Evolutionary conservation across 768 basidiomycete genomes (phyloP).

Genomic region (Hortiboletus flavorubellus): DNA sequence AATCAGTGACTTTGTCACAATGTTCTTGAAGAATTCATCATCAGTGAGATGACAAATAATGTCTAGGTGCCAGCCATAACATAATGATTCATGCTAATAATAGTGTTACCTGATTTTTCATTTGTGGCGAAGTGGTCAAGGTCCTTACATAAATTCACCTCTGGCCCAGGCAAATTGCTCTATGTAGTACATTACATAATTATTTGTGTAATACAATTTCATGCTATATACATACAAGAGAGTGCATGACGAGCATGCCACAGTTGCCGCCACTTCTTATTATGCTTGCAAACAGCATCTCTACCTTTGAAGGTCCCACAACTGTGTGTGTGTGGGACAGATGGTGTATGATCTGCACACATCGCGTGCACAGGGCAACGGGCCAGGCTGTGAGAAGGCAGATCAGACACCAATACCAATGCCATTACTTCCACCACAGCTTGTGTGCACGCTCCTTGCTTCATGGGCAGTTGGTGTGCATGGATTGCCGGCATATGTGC

Average conservation of each 20-base stretch:
- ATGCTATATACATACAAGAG: neutral
- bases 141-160: no score
- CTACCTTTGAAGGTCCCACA: constrained; percentile 21
- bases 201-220: no score
- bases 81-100: no score
- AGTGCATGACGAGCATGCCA: constrained; percentile 29
- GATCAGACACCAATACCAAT: constrained; percentile 4
- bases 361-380: neutral
- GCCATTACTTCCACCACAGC: constrained; percentile 34
- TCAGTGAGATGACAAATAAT: no score
- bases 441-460: constrained; percentile 26
- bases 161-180: no score
- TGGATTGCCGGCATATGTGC: constrained; percentile 12
- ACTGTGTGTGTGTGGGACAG: constrained; percentile 17
- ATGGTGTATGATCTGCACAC: constrained; percentile 20
- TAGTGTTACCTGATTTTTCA: no score
- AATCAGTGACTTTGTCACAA: no score
- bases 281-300: constrained; percentile 19
- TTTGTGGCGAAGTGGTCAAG: no score
- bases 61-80: no score
- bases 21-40: no score
- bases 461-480: constrained; percentile 21
- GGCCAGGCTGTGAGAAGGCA: neutral
- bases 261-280: constrained; percentile 31
- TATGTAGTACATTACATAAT: no score